Conservation (phyloP, 768 basidiomycete genomes). For the Suillus variegatus region DNA sequence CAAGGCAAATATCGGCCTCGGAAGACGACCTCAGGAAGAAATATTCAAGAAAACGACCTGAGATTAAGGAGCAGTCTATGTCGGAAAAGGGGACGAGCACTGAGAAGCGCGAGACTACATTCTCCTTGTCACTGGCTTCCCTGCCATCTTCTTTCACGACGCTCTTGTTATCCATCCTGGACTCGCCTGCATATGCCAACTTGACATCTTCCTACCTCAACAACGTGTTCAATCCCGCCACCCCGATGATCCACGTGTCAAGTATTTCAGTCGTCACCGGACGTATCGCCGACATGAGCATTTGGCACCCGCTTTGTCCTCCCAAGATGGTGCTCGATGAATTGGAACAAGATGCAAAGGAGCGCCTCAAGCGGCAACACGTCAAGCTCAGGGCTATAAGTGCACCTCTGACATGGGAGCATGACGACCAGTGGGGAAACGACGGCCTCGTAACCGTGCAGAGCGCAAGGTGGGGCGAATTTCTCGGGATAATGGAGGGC, state of each 20-base stretch:
- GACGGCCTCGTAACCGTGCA: conserved; percentile 92
- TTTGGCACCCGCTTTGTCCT: conserved; percentile 97
- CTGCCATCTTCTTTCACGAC: conserved; percentile 86
- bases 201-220: conserved; percentile 84
- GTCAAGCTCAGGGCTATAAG: conserved; percentile 19
- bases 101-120: conserved; percentile 33
- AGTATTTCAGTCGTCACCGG: conserved; percentile 93
- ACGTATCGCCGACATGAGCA: conserved; percentile 59
- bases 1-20: conserved; percentile 91
- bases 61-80: neutral
- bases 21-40: conserved; percentile 48
- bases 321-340: conserved; percentile 94
- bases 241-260: conserved; percentile 76
- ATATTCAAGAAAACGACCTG: conserved; percentile 7
- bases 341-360: conserved; percentile 63
- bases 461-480: conserved; percentile 95
- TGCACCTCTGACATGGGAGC: conserved; percentile 44
- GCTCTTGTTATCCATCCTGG: conserved; percentile 83
- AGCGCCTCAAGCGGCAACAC: conserved; percentile 41
- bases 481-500: conserved; percentile 84
- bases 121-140: conserved; percentile 55
- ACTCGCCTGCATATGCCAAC: conserved; percentile 96
- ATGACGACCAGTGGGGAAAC: conserved; percentile 72
- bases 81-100: neutral
- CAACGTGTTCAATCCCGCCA: conserved; percentile 77